Percentiles rank a stretch among this genome's conserved stretches.
Evolutionary conservation across 352 stramenopile species (phyloP).

Genomic region (Bremia lactucae): DNA sequence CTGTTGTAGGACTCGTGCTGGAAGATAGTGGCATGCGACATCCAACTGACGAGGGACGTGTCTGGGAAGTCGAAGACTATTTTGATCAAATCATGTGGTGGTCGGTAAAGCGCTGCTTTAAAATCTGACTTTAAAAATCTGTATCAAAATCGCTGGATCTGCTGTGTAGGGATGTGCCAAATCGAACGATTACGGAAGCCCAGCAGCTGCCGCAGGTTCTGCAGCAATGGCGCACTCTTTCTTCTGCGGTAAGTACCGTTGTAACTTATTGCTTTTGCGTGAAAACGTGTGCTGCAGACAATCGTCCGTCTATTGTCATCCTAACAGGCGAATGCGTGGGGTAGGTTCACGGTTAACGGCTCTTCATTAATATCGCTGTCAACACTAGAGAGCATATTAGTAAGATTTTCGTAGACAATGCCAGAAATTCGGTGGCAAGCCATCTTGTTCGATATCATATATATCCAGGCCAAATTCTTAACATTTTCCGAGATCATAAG

Average conservation of each 20-base stretch:
- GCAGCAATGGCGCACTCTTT: slow-evolving; percentile 41
- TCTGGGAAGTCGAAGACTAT: slow-evolving; percentile 72
- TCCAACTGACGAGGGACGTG: slow-evolving; percentile 41
- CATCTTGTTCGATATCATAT: too few species aligned
- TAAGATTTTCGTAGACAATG: too few species aligned
- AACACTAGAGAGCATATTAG: too few species aligned
- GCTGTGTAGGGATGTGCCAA: slow-evolving; percentile 38
- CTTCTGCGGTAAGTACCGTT: slow-evolving; percentile 38
- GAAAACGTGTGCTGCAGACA: not conserved
- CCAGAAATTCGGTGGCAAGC: too few species aligned
- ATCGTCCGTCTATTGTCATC: too few species aligned
- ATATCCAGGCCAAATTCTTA: too few species aligned
- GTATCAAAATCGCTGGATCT: not conserved
- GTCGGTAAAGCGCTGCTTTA: slow-evolving; percentile 17
- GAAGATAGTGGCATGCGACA: slow-evolving; percentile 52
- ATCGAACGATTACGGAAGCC: slow-evolving; percentile 37
- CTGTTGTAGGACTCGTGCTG: slow-evolving; percentile 37
- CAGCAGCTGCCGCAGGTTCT: slow-evolving; percentile 40
- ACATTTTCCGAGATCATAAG: too few species aligned
- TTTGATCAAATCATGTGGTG: slow-evolving; percentile 63
- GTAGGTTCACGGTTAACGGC: slow-evolving; percentile 18
- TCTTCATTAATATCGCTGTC: too few species aligned
- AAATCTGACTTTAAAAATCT: not conserved
- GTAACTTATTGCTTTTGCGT: slow-evolving; percentile 1
- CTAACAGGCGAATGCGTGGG: not conserved